Percentiles rank a stretch among this genome's conserved stretches.
Conservation (phyloP, 2,329 filamentous ascomycete genomes). For the Aspergillus brasiliensis region DNA sequence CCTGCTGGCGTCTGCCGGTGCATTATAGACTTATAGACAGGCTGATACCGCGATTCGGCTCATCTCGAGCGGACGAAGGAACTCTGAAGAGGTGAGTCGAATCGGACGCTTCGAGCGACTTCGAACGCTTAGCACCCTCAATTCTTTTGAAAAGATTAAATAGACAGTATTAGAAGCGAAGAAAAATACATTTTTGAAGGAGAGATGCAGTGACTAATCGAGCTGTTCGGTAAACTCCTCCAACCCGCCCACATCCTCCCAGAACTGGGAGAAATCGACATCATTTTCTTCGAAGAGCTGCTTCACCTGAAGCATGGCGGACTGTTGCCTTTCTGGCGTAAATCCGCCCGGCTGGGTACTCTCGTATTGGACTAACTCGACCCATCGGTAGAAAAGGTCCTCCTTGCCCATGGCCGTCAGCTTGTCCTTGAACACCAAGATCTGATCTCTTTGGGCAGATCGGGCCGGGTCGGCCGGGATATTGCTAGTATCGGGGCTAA, state of each 20-base stretch:
- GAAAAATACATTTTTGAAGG: too few relatives aligned
- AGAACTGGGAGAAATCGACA: conserved; percentile 81
- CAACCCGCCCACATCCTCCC: conserved; percentile 68
- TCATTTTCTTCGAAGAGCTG: conserved; percentile 72
- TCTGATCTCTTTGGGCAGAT: conserved; percentile 60
- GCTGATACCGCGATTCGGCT: too few relatives aligned
- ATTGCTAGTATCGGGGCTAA: not conserved
- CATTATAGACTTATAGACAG: too few relatives aligned
- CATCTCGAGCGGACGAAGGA: too few relatives aligned
- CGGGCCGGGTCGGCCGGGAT: conserved; percentile 42
- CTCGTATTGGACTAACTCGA: conserved; percentile 89
- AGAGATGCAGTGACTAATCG: conserved; percentile 33
- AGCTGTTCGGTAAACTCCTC: conserved; percentile 55
- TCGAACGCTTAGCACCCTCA: too few relatives aligned
- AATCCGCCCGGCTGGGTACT: conserved; percentile 78
- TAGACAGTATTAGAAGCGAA: too few relatives aligned
- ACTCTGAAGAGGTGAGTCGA: too few relatives aligned
- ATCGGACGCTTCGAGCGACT: too few relatives aligned
- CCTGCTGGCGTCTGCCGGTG: too few relatives aligned
- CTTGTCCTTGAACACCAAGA: conserved; percentile 77
- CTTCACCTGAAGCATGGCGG: conserved; percentile 72
- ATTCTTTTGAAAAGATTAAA: too few relatives aligned
- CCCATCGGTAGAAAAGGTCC: conserved; percentile 86
- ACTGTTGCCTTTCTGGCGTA: conserved; percentile 70
- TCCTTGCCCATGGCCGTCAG: conserved; percentile 79